These are phyloP conservation scores for Rhynchospora pubera DNA, from an alignment of 176 grass and related monocot species.

Conservation along the genomic window DNA sequence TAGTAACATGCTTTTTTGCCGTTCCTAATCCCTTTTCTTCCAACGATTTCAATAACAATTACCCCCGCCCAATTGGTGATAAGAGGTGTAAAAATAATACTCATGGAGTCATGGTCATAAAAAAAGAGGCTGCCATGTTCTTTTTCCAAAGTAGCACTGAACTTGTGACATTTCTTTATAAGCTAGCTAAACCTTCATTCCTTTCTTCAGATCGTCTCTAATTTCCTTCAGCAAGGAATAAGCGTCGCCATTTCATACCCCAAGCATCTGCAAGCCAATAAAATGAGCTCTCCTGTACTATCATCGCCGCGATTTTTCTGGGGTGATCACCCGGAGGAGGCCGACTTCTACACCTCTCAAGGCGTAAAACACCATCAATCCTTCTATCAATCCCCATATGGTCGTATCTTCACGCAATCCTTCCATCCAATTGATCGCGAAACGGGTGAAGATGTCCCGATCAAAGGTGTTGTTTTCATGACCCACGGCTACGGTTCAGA, in stretches of 20 bases:
- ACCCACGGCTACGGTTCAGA: conserved; percentile 60
- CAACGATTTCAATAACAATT: no score
- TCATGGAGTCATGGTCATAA: no score
- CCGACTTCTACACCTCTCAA: conserved; percentile 49
- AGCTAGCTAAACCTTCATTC: not conserved
- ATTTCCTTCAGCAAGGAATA: not conserved
- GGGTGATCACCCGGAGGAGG: conserved; percentile 44
- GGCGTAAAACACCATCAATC: conserved; percentile 40
- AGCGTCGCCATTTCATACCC: not conserved
- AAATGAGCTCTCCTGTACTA: not conserved
- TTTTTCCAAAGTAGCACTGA: not conserved
- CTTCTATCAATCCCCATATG: conserved; percentile 39
- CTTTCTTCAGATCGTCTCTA: not conserved
- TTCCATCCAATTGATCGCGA: conserved; percentile 45
- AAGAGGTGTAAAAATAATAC: no score
- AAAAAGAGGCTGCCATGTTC: not conserved
- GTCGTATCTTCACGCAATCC: conserved; percentile 62
- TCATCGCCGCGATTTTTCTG: conserved; percentile 40
- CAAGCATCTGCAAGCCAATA: not conserved
- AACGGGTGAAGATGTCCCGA: conserved; percentile 21
- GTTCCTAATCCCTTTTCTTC: no score
- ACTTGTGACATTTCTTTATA: no score
- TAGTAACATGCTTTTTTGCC: no score
- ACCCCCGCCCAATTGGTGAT: no score
- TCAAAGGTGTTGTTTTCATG: conserved; percentile 58